Conservation (phyloP, 106 monocot species). For the Narthecium ossifragum region DNA sequence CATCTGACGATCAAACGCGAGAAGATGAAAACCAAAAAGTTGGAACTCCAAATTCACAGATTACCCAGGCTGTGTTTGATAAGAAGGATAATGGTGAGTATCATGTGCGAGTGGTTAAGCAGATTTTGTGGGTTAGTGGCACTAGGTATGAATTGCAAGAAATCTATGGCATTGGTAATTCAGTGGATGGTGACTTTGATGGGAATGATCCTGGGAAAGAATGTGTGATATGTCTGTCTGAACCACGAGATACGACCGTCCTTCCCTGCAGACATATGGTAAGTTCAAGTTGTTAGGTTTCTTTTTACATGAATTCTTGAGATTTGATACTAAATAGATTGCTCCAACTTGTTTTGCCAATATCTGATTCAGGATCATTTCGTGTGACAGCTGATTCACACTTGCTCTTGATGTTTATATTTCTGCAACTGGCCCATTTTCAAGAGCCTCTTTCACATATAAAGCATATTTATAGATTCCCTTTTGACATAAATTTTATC, state of each 20-base stretch:
- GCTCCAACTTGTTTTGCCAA: no score
- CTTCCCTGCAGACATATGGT: conserved; percentile 83
- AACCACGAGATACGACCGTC: conserved; percentile 71
- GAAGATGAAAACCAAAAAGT: conserved; percentile 16
- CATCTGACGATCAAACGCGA: conserved; percentile 15
- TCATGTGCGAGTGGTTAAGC: conserved; percentile 45
- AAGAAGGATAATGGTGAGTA: conserved; percentile 54
- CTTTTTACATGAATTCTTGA: no score
- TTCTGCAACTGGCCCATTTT: no score
- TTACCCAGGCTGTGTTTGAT: conserved; percentile 64
- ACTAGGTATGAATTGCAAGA: conserved; percentile 68
- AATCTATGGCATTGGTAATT: conserved; percentile 79
- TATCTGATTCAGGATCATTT: no score
- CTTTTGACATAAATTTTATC: no score
- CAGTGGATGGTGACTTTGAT: conserved; percentile 55
- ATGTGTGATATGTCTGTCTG: conserved; percentile 73
- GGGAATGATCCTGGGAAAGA: conserved; percentile 73
- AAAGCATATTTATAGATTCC: no score
- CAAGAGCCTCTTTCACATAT: no score
- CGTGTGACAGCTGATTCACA: no score
- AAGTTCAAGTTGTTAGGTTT: no score
- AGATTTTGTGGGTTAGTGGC: conserved; percentile 59
- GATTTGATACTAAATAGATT: no score
- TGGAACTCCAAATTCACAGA: conserved; percentile 43
- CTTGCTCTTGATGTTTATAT: no score